Evolutionary conservation across 2,329 filamentous ascomycete genomes (phyloP).

Genomic region (Colletotrichum spinosum): DNA sequence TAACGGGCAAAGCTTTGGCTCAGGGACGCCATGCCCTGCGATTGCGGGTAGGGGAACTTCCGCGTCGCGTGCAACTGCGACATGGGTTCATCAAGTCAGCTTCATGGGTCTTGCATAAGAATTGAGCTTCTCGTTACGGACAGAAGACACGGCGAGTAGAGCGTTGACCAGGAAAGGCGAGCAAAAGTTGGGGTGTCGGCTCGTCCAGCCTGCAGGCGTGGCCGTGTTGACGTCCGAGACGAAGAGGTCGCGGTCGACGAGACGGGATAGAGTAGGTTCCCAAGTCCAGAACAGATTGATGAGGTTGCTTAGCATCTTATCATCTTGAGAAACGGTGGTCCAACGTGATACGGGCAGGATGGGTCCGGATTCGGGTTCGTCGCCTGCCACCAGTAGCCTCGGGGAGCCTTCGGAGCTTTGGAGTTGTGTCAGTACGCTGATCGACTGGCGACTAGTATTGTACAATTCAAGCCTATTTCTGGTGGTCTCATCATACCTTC

Average conservation of each 20-base stretch:
- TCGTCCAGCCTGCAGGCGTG: neutral
- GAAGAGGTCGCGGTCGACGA: constrained; percentile 38
- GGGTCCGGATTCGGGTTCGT: neutral
- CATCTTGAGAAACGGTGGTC: constrained; percentile 37
- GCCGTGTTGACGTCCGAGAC: constrained; percentile 29
- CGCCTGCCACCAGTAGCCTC: neutral
- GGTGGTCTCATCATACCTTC: neutral
- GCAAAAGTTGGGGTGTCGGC: constrained; percentile 35
- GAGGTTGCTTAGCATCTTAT: constrained; percentile 37
- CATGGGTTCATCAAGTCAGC: neutral
- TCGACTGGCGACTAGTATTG: too few species aligned
- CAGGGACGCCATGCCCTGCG: neutral
- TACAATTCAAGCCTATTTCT: too few species aligned
- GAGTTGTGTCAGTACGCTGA: too few species aligned
- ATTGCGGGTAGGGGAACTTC: neutral
- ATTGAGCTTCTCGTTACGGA: constrained; percentile 19
- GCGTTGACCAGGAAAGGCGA: constrained; percentile 41
- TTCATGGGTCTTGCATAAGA: neutral
- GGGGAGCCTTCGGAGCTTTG: neutral
- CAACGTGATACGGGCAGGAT: constrained; percentile 39
- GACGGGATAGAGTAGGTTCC: constrained; percentile 38
- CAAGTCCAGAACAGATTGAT: constrained; percentile 42
- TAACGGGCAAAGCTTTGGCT: constrained; percentile 1
- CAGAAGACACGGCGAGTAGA: constrained; percentile 39
- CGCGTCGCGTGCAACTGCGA: constrained; percentile 19